phyloP scores from a whole-genome alignment of 805 yeast species.

The Isabelozyma pseudorhagii region DNA sequence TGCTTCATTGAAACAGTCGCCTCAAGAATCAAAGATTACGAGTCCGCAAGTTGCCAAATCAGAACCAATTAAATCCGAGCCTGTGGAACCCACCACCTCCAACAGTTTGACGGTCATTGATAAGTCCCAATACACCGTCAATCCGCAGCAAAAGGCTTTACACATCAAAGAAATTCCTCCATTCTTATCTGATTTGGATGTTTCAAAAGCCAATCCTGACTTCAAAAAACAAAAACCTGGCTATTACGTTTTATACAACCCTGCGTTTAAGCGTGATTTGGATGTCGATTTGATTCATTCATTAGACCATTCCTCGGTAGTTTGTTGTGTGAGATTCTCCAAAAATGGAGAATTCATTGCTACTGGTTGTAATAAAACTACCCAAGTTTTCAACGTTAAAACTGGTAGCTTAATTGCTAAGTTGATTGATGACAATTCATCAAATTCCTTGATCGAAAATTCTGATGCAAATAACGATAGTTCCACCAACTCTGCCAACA shows the following conservation, averaged over 20 bases:
- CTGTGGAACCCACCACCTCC: conserved; percentile 11
- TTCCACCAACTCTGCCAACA: conserved; percentile 27
- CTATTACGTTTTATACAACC: conserved; percentile 87
- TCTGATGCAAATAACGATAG: conserved; percentile 38
- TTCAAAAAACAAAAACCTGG: conserved; percentile 80
- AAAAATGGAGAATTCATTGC: conserved; percentile 90
- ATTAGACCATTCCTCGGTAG: conserved; percentile 89
- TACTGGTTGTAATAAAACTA: conserved; percentile 94
- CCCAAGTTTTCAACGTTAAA: conserved; percentile 89
- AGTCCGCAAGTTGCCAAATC: conserved; percentile 10
- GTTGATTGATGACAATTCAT: conserved; percentile 69
- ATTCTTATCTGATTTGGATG: conserved; percentile 76
- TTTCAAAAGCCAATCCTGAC: conserved; percentile 69
- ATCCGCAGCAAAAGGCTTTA: conserved; percentile 43
- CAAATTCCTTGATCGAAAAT: conserved; percentile 39
- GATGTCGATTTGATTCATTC: conserved; percentile 90
- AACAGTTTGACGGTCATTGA: conserved; percentile 35
- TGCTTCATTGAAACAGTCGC: conserved; percentile 14
- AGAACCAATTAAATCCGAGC: conserved; percentile 8
- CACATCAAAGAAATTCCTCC: conserved; percentile 79
- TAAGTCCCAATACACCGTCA: conserved; percentile 39
- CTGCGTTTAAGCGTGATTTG: conserved; percentile 60
- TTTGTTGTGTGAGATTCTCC: conserved; percentile 93
- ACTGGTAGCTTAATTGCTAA: conserved; percentile 88
- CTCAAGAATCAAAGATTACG: conserved; percentile 10